Evolutionary conservation across 1,139 yeast genomes (phyloP).

Genomic region (Yamadazyma sp.): DNA sequence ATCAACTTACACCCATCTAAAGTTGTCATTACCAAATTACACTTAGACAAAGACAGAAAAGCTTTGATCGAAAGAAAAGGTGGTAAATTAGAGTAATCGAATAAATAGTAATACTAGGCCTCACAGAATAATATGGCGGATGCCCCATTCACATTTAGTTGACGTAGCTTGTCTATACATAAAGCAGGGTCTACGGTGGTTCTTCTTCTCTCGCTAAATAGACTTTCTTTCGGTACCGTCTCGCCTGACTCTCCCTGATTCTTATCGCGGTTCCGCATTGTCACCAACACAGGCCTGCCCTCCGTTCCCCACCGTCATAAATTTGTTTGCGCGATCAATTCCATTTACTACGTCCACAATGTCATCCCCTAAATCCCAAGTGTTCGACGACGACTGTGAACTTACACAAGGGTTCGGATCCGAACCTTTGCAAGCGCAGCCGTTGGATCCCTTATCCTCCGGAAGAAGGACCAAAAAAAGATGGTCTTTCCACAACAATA

Average conservation of each 20-base stretch:
- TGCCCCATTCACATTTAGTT: too few species aligned
- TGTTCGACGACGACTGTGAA: constrained; percentile 21
- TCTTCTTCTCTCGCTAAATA: too few species aligned
- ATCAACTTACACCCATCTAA: constrained; percentile 98
- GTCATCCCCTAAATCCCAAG: constrained; percentile 6
- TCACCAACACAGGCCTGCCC: too few species aligned
- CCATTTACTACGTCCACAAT: too few species aligned
- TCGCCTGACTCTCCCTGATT: too few species aligned
- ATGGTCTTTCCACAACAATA: constrained; percentile 44
- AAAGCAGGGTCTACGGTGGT: too few species aligned
- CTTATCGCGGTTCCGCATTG: too few species aligned
- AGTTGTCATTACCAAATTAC: constrained; percentile 97
- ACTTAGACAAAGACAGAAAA: constrained; percentile 99
- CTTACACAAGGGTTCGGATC: constrained; percentile 42
- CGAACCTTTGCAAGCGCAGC: constrained; percentile 21
- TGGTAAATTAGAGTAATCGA: constrained; percentile 35
- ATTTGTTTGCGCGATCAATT: too few species aligned
- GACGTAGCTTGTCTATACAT: too few species aligned
- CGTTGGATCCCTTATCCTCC: background rate
- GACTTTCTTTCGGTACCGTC: too few species aligned
- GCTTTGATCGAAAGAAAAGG: constrained; percentile 73
- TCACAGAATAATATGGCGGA: constrained; percentile 8
- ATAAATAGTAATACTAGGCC: constrained; percentile 5
- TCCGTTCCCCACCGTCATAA: too few species aligned
- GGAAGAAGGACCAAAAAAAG: constrained; percentile 37